Conservation (phyloP, 331 rosid species). For the Prunus yedoensis region DNA sequence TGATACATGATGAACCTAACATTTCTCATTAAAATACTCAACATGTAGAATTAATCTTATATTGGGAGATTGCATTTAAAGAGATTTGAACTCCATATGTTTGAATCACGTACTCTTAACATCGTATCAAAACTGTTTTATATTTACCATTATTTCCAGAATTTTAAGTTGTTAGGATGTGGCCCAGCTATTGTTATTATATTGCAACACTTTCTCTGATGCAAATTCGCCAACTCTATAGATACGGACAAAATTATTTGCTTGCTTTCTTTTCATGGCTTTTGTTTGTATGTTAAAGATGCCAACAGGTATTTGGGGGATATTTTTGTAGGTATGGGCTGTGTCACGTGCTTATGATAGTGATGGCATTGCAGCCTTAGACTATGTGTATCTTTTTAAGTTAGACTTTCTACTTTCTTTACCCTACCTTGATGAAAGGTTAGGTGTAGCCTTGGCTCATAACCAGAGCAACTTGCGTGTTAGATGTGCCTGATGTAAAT, state of each 20-base stretch:
- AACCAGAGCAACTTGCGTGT: neutral
- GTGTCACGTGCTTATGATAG: neutral
- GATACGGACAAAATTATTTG: slow-evolving; percentile 20
- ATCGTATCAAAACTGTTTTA: neutral
- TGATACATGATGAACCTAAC: neutral
- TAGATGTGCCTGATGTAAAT: neutral
- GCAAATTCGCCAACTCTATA: neutral
- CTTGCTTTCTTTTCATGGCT: neutral
- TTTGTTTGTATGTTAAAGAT: slow-evolving; percentile 15
- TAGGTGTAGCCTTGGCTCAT: neutral
- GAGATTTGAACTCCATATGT: neutral
- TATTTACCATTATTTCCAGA: neutral
- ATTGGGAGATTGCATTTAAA: neutral
- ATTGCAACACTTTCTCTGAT: neutral
- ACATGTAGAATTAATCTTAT: neutral
- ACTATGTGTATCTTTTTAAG: neutral
- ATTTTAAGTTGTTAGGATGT: neutral
- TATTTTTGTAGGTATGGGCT: neutral
- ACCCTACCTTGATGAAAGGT: neutral
- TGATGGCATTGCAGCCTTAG: slow-evolving; percentile 4
- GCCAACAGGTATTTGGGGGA: neutral
- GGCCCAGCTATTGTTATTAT: neutral
- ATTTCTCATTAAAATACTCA: neutral
- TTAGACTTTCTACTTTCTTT: neutral
- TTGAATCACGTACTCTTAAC: neutral